Evolutionary conservation across 2,329 filamentous ascomycete genomes (phyloP), one percentile per base, ranked within the genome.

Genomic region (Phoma sp.): DNA sequence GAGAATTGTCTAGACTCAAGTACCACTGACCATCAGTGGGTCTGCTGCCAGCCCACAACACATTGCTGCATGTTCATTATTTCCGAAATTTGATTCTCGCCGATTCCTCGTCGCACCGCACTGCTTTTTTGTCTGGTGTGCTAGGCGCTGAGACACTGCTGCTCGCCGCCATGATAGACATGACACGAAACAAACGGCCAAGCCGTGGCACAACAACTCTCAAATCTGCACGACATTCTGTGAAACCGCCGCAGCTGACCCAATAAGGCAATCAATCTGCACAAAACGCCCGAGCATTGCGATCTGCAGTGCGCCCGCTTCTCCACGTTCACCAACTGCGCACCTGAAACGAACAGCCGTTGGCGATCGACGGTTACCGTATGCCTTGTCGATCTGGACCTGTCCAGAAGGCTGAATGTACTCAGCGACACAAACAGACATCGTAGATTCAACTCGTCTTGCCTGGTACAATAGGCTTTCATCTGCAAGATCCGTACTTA

Each of bases 1-100:
- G 52, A 51, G 46, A 51, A 43, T 55, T 55, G 51, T 48, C 52
- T 55, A 55, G 52, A 55, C 52, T 55, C 32, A 22, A 55, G 41
- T 31, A 47, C 19, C 40, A 25, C 27, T 37, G 52, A 55, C 47
- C 24, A 47, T 51, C 40, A 43, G 46, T 51, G 52, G 52, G 46
- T 47, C 51, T 47, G 29, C 37, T 41, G 48, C 47, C 49, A 45
- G 27, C 36, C 21, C 37, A 43, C 39, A 44, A 49, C 45, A 33
- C 44, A 36, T 36, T 29, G 19, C 51, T 31, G 51, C 51, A 43
- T 47, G 22, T 37, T 10, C 12, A 32, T 51, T 43, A 43, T 46
- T 43, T 35, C 46, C 41, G 46, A 55, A 13, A 33, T 43, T 51
- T 21, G 46, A 21, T 46, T 9, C 31, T 31, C 25, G 12, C 22